Percentiles rank a stretch among this genome's conserved stretches.
phyloP scores from a whole-genome alignment of 2,329 filamentous ascomycete species.

The Stagonosporopsis rhizophila region DNA sequence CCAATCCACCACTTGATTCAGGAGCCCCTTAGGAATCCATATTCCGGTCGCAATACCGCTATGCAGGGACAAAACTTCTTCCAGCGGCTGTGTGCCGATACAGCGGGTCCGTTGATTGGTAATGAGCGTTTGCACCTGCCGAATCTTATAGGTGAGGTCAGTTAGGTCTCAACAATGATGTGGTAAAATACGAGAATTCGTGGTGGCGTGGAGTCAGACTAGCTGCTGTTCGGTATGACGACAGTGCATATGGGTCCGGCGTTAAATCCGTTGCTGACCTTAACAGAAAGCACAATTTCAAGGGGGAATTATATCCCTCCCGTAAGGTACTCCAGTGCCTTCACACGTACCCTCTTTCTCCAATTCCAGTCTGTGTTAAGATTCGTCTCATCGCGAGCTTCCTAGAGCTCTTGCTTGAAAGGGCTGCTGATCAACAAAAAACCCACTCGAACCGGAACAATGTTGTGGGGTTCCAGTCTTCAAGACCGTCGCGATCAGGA shows the following conservation, averaged over 20 bases:
- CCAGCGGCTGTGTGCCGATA: neutral
- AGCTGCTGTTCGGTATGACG: slow-evolving; percentile 14
- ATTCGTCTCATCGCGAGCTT: neutral
- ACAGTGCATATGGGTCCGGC: slow-evolving; percentile 14
- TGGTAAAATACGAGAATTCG: slow-evolving; percentile 2
- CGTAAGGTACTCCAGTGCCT: neutral
- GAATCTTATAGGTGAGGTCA: neutral
- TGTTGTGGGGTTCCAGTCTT: slow-evolving; percentile 34
- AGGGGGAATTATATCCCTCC: neutral
- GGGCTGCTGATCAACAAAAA: neutral
- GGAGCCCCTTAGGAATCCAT: slow-evolving; percentile 3
- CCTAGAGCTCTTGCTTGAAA: slow-evolving; percentile 1
- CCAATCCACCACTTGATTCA: slow-evolving; percentile 17
- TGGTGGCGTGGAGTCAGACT: slow-evolving; percentile 11
- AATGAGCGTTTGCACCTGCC: slow-evolving; percentile 8
- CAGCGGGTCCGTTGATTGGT: slow-evolving; percentile 15
- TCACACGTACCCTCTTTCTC: neutral
- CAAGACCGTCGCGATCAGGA: slow-evolving; percentile 31
- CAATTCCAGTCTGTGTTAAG: neutral
- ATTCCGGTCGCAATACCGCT: slow-evolving; percentile 3
- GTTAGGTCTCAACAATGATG: slow-evolving; percentile 9
- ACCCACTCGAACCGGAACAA: slow-evolving; percentile 5
- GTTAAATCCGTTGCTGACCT: slow-evolving; percentile 12
- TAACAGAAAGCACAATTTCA: neutral
- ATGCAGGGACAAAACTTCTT: slow-evolving; percentile 13